Percentiles rank a stretch among this genome's conserved stretches.
Conservation (phyloP, 2,329 filamentous ascomycete species). For the Kalmusia sp. region DNA sequence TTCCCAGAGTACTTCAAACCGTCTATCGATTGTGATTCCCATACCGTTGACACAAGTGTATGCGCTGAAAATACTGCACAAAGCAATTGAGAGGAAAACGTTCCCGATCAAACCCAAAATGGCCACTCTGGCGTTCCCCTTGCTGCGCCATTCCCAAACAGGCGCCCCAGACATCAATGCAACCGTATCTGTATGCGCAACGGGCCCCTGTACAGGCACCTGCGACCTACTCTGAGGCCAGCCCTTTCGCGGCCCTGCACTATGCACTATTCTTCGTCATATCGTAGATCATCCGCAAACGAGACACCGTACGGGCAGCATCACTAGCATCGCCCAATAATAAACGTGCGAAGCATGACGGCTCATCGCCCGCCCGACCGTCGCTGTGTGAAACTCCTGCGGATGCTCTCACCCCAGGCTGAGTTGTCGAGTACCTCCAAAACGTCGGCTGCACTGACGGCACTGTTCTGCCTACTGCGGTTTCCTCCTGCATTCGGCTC, state of each 20-base stretch:
- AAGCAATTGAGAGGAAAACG: constrained; percentile 6
- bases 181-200: constrained; percentile 31
- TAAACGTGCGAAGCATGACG: constrained; percentile 2
- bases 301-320: constrained; percentile 11
- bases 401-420: constrained; percentile 91
- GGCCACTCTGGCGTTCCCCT: constrained; percentile 10
- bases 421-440: constrained; percentile 87
- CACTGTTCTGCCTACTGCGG: constrained; percentile 70
- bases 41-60: constrained; percentile 4
- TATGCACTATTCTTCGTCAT: constrained; percentile 18
- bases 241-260: constrained; percentile 16
- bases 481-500: constrained; percentile 51
- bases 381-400: constrained; percentile 79
- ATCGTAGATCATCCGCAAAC: constrained; percentile 25
- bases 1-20: constrained; percentile 6
- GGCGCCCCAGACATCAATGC: constrained; percentile 40
- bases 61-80: constrained; percentile 8
- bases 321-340: not conserved
- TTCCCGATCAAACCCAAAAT: constrained; percentile 9
- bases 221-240: constrained; percentile 30
- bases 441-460: constrained; percentile 77
- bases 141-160: constrained; percentile 13
- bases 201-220: constrained; percentile 19
- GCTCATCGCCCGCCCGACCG: constrained; percentile 42
- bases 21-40: constrained; percentile 9